Base-by-base conservation (phyloP, 75 land plant genomes). In the Isoetes taiwanensis region DNA sequence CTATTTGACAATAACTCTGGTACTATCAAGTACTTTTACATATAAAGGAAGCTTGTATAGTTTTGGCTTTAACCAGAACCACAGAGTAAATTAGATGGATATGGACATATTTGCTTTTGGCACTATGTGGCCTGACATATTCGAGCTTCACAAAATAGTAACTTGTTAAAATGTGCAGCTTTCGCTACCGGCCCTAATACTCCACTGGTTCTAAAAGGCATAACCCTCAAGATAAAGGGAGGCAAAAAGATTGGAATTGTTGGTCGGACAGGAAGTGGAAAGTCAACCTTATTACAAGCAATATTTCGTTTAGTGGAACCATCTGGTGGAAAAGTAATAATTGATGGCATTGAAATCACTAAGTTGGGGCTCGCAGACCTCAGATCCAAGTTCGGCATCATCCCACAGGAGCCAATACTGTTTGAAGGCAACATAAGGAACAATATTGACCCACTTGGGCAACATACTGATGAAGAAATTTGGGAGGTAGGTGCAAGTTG, bases 191-290 rank as follows among this genome's bases (percentile, higher is more conserved):
- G 16, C 1, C 67, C 85, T 34, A 76, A 78, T 34, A 84, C 89
- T 57, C 89, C 89, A 39, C 59, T 84, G 16, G 79, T 84, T 32
- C 69, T 84, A 14, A 78, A 78, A 34, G 89, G 89, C 27, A 71
- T 84, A 28, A 72, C 64, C 32, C 54, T 85, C 30, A 82, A 52
- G 34, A 82, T 89, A 28, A 38, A 42, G 33, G 86, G 86, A 39
- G 86, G 91, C 17, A 80, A 86, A 35, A 82, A 82, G 67, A 72
- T 89, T 35, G 26, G 52, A 14, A 35, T 25, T 20, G 96, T 89
- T 58, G 96, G 96, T 5, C 64, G 66, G 41, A 64, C 66, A 5
- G 66, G 66, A 17, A 34, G 42, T 0, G 66, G 66, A 28, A 64
- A 64, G 43, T 29, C 35, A 27, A 64, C 42, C 5, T n/a, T 64